A percentile compares a stretch with the other conserved stretches of the same genome.
Conservation (phyloP, 2,329 filamentous ascomycete species). For the Colletotrichum orbiculare region DNA sequence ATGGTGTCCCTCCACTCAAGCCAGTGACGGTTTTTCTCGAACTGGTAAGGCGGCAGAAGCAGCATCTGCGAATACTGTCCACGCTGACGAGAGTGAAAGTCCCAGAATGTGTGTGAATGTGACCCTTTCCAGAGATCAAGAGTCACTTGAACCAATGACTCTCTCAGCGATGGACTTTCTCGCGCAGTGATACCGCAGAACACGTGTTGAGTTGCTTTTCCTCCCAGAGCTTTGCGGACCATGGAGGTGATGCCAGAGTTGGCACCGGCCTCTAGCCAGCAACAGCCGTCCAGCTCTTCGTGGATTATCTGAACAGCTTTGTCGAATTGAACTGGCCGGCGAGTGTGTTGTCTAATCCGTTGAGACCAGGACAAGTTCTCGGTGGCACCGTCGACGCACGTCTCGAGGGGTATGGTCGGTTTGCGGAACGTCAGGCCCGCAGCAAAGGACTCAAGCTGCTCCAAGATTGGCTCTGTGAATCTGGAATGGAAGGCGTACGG, state of each 20-base stretch:
- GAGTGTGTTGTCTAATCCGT: constrained; percentile 39
- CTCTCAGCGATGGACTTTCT: not conserved
- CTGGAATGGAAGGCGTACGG: constrained; percentile 60
- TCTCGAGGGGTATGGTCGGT: constrained; percentile 3
- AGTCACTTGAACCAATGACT: constrained; percentile 1
- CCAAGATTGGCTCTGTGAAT: constrained; percentile 50
- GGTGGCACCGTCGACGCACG: not conserved
- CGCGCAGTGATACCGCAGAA: not conserved
- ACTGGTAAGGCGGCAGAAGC: constrained; percentile 54
- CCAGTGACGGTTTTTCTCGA: constrained; percentile 54
- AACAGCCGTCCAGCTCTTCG: constrained; percentile 39
- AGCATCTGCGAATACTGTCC: constrained; percentile 38
- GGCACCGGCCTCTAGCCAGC: constrained; percentile 57
- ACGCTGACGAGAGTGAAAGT: constrained; percentile 39
- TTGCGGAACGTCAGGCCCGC: constrained; percentile 15
- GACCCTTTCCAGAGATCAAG: not conserved
- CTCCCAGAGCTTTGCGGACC: constrained; percentile 43
- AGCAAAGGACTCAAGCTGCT: constrained; percentile 41
- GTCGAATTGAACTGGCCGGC: constrained; percentile 56
- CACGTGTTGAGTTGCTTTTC: not conserved
- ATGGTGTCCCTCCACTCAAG: constrained; percentile 44
- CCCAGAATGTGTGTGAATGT: not conserved
- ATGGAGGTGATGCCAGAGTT: constrained; percentile 49
- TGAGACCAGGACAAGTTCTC: not conserved
- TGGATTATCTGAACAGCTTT: constrained; percentile 54